phyloP scores from a whole-genome alignment of 805 yeast genomes.

The Martiniozyma abietophila region DNA sequence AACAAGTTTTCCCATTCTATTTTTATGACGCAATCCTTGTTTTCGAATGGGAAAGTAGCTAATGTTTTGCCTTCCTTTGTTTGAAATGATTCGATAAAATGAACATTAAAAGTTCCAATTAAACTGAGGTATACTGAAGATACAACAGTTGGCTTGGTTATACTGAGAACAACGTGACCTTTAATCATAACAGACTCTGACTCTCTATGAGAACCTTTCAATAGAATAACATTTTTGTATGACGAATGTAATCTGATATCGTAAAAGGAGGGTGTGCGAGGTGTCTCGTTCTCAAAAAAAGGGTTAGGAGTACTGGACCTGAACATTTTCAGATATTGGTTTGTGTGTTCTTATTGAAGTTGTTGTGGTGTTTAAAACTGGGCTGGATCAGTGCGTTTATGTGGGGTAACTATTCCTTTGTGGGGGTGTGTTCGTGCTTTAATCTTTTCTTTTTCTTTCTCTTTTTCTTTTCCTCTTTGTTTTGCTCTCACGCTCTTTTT shows the following conservation, averaged over 20 bases:
- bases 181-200: constrained; percentile 33
- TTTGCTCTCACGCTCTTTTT: too few relatives aligned
- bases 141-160: constrained; percentile 34
- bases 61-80: constrained; percentile 20
- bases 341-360: too few relatives aligned
- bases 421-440: too few relatives aligned
- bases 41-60: constrained; percentile 28
- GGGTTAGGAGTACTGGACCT: constrained; percentile 3
- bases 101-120: constrained; percentile 34
- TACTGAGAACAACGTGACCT: constrained; percentile 39
- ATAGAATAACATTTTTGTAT: constrained; percentile 32
- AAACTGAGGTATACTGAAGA: constrained; percentile 31
- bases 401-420: too few relatives aligned
- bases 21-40: constrained; percentile 31
- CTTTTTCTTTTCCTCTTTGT: too few relatives aligned
- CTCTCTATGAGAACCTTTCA: constrained; percentile 37
- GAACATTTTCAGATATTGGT: neutral
- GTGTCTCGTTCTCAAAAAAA: too few relatives aligned
- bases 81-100: constrained; percentile 29
- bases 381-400: too few relatives aligned
- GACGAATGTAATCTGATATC: constrained; percentile 29
- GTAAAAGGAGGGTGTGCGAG: too few relatives aligned
- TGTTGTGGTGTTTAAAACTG: too few relatives aligned
- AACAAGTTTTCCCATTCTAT: constrained; percentile 43
- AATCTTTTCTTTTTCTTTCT: too few relatives aligned